phyloP scores from a whole-genome alignment of 1,139 yeast species.

The Geotrichum siamense region DNA sequence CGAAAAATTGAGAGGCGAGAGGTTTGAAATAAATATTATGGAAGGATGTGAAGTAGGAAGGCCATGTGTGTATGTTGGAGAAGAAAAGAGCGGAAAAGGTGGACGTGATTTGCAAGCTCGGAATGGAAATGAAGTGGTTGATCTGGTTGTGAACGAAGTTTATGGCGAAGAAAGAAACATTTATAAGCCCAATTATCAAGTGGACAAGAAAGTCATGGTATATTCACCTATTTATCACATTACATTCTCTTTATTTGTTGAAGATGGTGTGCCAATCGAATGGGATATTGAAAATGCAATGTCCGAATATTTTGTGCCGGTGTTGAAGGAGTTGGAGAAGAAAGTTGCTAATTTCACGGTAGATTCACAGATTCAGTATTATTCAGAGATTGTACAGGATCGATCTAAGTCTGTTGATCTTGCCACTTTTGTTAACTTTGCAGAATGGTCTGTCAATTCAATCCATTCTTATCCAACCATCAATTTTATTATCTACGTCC shows the following conservation, averaged over 20 bases:
- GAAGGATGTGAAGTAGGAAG: slow-evolving; percentile 11
- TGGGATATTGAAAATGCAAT: slow-evolving; percentile 53
- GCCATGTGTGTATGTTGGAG: slow-evolving; percentile 21
- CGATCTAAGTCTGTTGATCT: slow-evolving; percentile 36
- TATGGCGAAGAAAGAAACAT: slow-evolving; percentile 43
- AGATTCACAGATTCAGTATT: slow-evolving; percentile 74
- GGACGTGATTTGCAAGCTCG: slow-evolving; percentile 28
- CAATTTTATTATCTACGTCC: slow-evolving; percentile 62
- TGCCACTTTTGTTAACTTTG: slow-evolving; percentile 65
- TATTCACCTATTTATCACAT: slow-evolving; percentile 60
- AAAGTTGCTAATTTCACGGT: slow-evolving; percentile 61
- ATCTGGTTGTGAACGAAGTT: slow-evolving; percentile 45
- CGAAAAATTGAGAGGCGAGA: slow-evolving; percentile 20
- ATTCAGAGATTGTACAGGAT: slow-evolving; percentile 38
- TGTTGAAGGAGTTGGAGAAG: slow-evolving; percentile 34
- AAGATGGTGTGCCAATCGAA: slow-evolving; percentile 46
- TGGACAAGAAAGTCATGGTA: slow-evolving; percentile 25
- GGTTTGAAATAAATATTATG: slow-evolving; percentile 21
- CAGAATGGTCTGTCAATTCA: slow-evolving; percentile 63
- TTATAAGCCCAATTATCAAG: slow-evolving; percentile 18
- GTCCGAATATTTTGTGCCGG: slow-evolving; percentile 40
- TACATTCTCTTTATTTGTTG: slow-evolving; percentile 56
- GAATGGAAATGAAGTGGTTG: slow-evolving; percentile 51
- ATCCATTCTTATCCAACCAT: slow-evolving; percentile 50
- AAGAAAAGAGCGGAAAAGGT: neutral